Conservation (phyloP, 2,329 filamentous ascomycete species). For the Furcasterigmium sp. region DNA sequence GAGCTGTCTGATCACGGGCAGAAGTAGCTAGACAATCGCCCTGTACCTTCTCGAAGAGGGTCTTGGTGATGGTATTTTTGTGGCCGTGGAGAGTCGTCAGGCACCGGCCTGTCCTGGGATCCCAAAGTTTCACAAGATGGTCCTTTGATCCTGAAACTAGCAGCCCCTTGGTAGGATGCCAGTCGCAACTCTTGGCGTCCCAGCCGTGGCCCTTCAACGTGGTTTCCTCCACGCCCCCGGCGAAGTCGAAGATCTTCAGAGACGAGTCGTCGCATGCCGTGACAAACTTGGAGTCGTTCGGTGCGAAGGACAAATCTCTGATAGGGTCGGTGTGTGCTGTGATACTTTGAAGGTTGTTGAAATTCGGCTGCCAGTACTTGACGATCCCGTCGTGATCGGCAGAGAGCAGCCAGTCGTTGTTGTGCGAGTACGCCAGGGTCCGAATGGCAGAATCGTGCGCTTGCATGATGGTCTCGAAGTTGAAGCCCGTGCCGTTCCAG, state of each 20-base stretch:
- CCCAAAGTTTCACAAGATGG: constrained; percentile 96
- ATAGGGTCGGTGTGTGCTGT: constrained; percentile 87
- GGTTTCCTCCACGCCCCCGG: constrained; percentile 75
- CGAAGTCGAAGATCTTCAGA: constrained; percentile 95
- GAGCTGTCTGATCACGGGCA: constrained; percentile 85
- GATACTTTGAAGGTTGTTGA: constrained; percentile 96
- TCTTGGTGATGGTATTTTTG: constrained; percentile 95
- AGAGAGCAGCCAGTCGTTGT: constrained; percentile 94
- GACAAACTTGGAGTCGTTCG: constrained; percentile 92
- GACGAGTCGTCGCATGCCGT: constrained; percentile 92
- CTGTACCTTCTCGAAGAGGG: constrained; percentile 79
- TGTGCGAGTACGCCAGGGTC: constrained; percentile 83
- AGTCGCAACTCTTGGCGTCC: constrained; percentile 96
- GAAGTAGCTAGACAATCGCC: constrained; percentile 86
- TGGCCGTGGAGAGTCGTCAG: constrained; percentile 93
- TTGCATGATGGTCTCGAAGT: constrained; percentile 99
- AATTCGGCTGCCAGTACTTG: constrained; percentile 99
- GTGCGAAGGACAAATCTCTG: constrained; percentile 86
- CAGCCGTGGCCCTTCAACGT: constrained; percentile 90
- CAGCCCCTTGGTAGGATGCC: constrained; percentile 92
- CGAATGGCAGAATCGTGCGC: constrained; percentile 87
- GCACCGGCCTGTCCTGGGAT: constrained; percentile 85
- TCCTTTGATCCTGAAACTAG: constrained; percentile 97
- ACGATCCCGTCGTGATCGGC: constrained; percentile 92
- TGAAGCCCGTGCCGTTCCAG: constrained; percentile 98